Base-by-base conservation (phyloP, 257 asterid species). In the Forsythia viridissima region DNA sequence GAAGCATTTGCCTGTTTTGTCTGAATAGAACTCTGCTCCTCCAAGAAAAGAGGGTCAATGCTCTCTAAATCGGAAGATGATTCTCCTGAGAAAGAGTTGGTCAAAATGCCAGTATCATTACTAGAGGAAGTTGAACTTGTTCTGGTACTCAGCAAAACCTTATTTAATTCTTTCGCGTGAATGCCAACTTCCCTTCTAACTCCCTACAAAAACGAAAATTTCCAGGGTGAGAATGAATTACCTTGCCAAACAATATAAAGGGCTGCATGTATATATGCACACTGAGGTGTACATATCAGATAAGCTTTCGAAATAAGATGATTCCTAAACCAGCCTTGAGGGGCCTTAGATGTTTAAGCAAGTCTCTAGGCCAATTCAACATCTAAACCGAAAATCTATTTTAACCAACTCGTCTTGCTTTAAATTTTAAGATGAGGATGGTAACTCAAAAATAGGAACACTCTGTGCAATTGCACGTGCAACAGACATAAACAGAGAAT, bases 181-280 rank as follows among this genome's bases (percentile, higher is more conserved):
- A 70, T 83, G 37, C 99, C 99, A 36, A 93, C 99, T 88, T 95
- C 97, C 89, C 98, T 88, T 83, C 99, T 81, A 20, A 93, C 99
- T 76, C 98, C 99, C 98, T 94, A 85, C 80, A 86, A 73, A 79
- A 38, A 73, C 80, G 34, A 84, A 75, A 37, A 74, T 39, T 39
- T 65, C 71, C 16, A 85, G 43, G 73, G 57, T 77, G 57, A 70
- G 16, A 80, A 46, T 43, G 41, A 65, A 72, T 8, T 21, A 44
- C 34, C 73, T 51, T 71, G 38, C 52, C 55, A 34, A 76, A 75
- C 36, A 20, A 20, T 7, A 43, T 8, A 43, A 43, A 41, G 2
- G 51, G 51, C 3, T 12, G 11, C 11, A 12, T 43, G 51, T 7
- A 43, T 43, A 2, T 43, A 43, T 7, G 8, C 9, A 43, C 13